phyloP scores from a whole-genome alignment of 306 rosid genomes.

The Acacia melanoxylon region DNA sequence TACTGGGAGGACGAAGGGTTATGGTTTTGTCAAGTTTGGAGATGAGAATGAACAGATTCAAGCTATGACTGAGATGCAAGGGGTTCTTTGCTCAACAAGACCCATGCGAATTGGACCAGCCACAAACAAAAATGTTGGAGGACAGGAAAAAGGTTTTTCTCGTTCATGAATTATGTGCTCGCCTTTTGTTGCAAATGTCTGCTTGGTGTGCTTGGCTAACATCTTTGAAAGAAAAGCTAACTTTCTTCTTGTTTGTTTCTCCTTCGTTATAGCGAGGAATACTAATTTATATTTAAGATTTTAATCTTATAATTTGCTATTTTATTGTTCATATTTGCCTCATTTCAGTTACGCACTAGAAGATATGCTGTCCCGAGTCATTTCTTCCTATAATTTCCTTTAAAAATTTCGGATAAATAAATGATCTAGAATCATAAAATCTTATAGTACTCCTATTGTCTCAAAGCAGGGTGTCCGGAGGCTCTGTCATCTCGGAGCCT shows the following conservation, averaged over 20 bases:
- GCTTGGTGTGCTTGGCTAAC: not conserved
- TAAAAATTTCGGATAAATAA: conserved; percentile 56
- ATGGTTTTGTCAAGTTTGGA: conserved; percentile 89
- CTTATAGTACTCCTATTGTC: conserved; percentile 89
- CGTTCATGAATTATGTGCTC: not conserved
- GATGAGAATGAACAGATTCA: conserved; percentile 84
- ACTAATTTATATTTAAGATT: conserved; percentile 9
- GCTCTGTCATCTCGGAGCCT: conserved; percentile 94
- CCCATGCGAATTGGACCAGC: conserved; percentile 98
- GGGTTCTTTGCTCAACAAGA: conserved; percentile 85
- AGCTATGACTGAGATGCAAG: conserved; percentile 97
- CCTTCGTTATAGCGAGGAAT: not conserved
- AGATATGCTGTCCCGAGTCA: conserved; percentile 57
- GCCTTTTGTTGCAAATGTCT: not conserved
- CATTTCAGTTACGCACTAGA: conserved; percentile 49
- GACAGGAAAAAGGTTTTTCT: conserved; percentile 80
- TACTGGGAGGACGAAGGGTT: conserved; percentile 91
- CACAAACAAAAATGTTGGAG: conserved; percentile 76
- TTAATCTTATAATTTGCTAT: conserved; percentile 13
- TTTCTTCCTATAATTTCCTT: conserved; percentile 63
- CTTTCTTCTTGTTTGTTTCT: not conserved
- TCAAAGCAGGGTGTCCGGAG: conserved; percentile 96
- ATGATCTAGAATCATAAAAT: conserved; percentile 53
- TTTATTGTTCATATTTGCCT: conserved; percentile 24
- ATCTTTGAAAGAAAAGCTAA: not conserved